These are phyloP conservation scores for Dryas integrifolia DNA, from an alignment of 331 rosid species.

Conservation along the genomic window DNA sequence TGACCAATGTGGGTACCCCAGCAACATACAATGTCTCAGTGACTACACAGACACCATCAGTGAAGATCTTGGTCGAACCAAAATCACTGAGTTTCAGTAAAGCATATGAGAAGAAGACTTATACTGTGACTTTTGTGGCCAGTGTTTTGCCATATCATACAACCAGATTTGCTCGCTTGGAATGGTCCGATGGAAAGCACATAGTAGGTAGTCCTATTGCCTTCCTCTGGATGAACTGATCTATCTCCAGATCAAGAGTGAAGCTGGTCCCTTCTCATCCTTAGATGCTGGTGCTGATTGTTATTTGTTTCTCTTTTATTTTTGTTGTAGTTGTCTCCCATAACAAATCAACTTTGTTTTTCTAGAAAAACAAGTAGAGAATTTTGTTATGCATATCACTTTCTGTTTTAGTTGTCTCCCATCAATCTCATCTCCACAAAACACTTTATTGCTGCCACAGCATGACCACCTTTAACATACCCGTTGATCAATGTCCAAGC, in stretches of 20 bases:
- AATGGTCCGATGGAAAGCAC: constrained; percentile 78
- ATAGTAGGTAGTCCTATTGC: constrained; percentile 63
- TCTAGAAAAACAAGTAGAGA: neutral
- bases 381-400: neutral
- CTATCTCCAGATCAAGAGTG: neutral
- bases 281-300: neutral
- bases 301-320: neutral
- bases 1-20: constrained; percentile 61
- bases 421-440: too few species aligned
- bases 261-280: neutral
- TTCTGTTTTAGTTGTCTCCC: too few species aligned
- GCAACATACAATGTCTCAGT: constrained; percentile 47
- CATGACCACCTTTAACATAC: too few species aligned
- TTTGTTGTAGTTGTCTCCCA: neutral
- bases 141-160: constrained; percentile 51
- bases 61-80: constrained; percentile 61
- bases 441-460: too few species aligned
- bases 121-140: constrained; percentile 51
- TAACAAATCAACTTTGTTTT: neutral
- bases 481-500: too few species aligned
- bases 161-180: constrained; percentile 46
- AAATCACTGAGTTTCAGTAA: constrained; percentile 41
- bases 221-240: constrained; percentile 45
- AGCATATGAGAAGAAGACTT: constrained; percentile 49
- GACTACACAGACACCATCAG: constrained; percentile 32